A percentile compares a stretch with the other conserved stretches of the same genome.
Conservation (phyloP, 768 basidiomycete genomes). For the Goffeauzyma gilvescens region DNA sequence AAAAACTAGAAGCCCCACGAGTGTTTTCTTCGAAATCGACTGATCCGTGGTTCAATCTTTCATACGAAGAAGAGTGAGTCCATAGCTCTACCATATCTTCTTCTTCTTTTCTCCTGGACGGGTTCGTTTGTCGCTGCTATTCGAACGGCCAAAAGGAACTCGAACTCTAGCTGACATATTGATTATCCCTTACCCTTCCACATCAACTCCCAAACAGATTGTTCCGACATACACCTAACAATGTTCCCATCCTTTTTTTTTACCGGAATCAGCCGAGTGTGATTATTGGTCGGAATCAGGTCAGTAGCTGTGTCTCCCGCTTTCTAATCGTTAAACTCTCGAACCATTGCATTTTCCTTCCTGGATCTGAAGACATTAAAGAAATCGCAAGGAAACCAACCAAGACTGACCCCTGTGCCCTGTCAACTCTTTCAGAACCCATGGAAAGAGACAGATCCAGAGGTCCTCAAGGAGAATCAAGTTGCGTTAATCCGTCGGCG, state of each 20-base stretch:
- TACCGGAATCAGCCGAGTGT: constrained; percentile 80
- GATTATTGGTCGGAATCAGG: constrained; percentile 75
- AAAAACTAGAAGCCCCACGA: too few relatives aligned
- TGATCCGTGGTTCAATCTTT: constrained; percentile 74
- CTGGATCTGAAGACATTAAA: too few relatives aligned
- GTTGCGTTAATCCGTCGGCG: constrained; percentile 65
- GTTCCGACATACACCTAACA: constrained; percentile 54
- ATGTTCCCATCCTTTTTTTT: constrained; percentile 57
- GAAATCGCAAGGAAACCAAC: too few relatives aligned
- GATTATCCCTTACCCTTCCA: too few relatives aligned
- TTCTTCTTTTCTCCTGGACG: too few relatives aligned
- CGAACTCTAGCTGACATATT: too few relatives aligned
- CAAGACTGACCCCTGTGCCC: too few relatives aligned
- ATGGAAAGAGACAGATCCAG: constrained; percentile 86
- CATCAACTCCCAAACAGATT: constrained; percentile 43
- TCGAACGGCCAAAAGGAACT: too few relatives aligned
- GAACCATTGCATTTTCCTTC: not conserved
- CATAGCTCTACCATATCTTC: not conserved
- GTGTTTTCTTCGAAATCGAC: constrained; percentile 48
- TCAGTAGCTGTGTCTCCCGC: constrained; percentile 14
- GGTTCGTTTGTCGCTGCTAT: too few relatives aligned
- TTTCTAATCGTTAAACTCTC: not conserved
- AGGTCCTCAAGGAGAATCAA: constrained; percentile 37
- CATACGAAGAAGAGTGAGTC: constrained; percentile 70
- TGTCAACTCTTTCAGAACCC: too few relatives aligned